Evolutionary conservation across 176 grass and related monocot species (phyloP).

Genomic region (Stipa capillata): DNA sequence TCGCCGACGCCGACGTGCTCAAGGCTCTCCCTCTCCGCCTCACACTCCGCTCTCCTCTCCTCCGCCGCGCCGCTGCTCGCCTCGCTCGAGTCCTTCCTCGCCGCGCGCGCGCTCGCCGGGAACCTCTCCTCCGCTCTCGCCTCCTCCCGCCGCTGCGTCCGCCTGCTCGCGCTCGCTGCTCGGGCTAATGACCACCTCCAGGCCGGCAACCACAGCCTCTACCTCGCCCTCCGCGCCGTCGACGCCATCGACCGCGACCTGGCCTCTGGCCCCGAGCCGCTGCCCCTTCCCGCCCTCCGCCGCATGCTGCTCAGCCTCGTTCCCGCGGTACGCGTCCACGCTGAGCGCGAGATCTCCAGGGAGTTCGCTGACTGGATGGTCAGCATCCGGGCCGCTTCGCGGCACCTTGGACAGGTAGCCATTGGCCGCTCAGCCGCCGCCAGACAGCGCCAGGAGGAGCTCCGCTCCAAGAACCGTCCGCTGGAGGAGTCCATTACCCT

Average conservation of each 20-base stretch:
- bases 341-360: constrained; percentile 83
- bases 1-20: constrained; percentile 75
- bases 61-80: constrained; percentile 61
- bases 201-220: constrained; percentile 55
- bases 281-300: constrained; percentile 66
- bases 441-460: constrained; percentile 89
- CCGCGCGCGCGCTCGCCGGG: constrained; percentile 54
- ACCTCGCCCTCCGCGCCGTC: constrained; percentile 82
- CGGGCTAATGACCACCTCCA: constrained; percentile 70
- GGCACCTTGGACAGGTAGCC: constrained; percentile 91
- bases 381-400: constrained; percentile 78
- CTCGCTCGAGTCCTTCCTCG: constrained; percentile 78
- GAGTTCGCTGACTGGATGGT: constrained; percentile 98
- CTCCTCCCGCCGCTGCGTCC: constrained; percentile 56
- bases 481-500: constrained; percentile 70
- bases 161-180: constrained; percentile 61
- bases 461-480: constrained; percentile 61
- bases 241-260: constrained; percentile 75
- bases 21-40: constrained; percentile 73
- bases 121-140: constrained; percentile 68
- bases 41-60: constrained; percentile 66
- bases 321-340: constrained; percentile 67
- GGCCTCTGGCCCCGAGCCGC: constrained; percentile 30
- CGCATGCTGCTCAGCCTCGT: constrained; percentile 70
- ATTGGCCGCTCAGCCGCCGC: constrained; percentile 81